These are phyloP conservation scores for Teunomyces pallodes DNA, from an alignment of 805 yeast species.

Conservation along the genomic window DNA sequence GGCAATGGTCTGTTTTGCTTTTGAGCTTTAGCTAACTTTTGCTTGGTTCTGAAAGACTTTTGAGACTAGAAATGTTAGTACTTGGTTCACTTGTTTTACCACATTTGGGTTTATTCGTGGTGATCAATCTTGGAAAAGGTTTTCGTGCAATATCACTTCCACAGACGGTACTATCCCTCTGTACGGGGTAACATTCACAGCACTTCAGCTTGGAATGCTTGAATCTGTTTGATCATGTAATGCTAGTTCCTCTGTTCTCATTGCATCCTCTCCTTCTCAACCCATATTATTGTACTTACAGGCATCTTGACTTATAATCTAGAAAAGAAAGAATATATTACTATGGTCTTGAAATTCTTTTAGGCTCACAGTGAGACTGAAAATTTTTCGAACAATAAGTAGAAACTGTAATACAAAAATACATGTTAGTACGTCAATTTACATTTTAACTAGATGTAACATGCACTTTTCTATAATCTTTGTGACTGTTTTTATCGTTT, in stretches of 20 bases:
- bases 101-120: no score
- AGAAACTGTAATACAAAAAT: background rate
- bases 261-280: background rate
- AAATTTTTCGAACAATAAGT: slow-evolving; percentile 8
- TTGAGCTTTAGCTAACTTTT: slow-evolving; percentile 97
- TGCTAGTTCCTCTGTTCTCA: background rate
- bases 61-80: slow-evolving; percentile 62
- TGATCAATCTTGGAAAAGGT: no score
- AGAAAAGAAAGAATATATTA: slow-evolving; percentile 9
- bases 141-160: no score
- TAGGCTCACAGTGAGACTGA: slow-evolving; percentile 4
- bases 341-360: slow-evolving; percentile 4
- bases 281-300: slow-evolving; percentile 31
- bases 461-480: background rate
- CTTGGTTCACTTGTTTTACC: background rate
- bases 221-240: background rate
- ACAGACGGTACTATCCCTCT: no score
- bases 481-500: background rate
- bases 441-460: background rate
- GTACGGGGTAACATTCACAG: no score
- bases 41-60: slow-evolving; percentile 95
- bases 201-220: background rate
- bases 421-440: background rate
- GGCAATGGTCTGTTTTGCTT: slow-evolving; percentile 99
- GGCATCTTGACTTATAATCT: slow-evolving; percentile 34